Conservation (phyloP, 2,329 filamentous ascomycete species). For the Corinectria fuckeliana region DNA sequence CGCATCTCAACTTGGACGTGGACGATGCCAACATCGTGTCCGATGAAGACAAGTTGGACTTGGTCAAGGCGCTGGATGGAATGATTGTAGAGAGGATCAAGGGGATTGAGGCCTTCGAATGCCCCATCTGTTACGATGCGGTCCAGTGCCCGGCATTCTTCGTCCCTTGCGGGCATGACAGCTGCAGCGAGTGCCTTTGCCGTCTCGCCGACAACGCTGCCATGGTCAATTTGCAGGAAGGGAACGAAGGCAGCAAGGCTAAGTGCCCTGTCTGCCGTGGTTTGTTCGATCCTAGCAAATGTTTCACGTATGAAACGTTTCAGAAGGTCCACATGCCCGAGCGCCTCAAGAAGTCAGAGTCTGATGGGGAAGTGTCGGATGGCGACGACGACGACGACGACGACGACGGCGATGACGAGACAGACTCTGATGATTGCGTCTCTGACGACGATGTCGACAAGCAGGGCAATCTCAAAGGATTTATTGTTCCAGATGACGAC, state of each 20-base stretch:
- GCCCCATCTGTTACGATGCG: conserved; percentile 82
- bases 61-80: conserved; percentile 65
- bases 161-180: conserved; percentile 82
- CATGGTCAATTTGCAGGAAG: conserved; percentile 61
- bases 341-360: conserved; percentile 47
- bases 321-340: conserved; percentile 73
- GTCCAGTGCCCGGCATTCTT: conserved; percentile 78
- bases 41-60: conserved; percentile 59
- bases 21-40: conserved; percentile 50
- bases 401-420: conserved; percentile 35
- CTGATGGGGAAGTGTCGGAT: conserved; percentile 45
- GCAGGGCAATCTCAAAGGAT: conserved; percentile 55
- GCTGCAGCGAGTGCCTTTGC: conserved; percentile 78
- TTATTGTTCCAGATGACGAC: conserved; percentile 55
- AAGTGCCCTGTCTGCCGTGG: conserved; percentile 82
- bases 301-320: conserved; percentile 79
- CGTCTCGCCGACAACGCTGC: conserved; percentile 68
- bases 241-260: conserved; percentile 61
- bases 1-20: conserved; percentile 42
- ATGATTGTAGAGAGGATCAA: conserved; percentile 73
- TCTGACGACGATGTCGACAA: conserved; percentile 44
- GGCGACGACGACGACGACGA: conserved; percentile 41
- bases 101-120: conserved; percentile 69
- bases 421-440: conserved; percentile 39
- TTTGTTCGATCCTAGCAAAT: conserved; percentile 67